Evolutionary conservation across 1,284 basidiomycete genomes (phyloP).

Genomic region (Phaffia rhodozyma): DNA sequence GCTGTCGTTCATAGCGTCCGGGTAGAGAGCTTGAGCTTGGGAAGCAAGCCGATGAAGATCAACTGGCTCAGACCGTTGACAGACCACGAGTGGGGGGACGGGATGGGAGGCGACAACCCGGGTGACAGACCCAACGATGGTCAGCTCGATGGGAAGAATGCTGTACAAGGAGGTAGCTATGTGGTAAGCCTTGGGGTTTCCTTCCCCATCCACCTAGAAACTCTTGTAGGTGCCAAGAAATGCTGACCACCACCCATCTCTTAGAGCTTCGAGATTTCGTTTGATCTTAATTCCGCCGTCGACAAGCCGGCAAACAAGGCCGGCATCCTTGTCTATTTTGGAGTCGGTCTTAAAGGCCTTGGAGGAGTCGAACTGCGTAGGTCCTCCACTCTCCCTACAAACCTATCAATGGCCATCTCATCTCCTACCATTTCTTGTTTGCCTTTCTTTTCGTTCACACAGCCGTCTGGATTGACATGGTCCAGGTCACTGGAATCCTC

Average conservation of each 20-base stretch:
- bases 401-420: neutral
- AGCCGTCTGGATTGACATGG: constrained; percentile 20
- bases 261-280: constrained; percentile 6
- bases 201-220: too few relatives aligned
- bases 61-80: constrained; percentile 12
- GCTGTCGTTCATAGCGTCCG: constrained; percentile 8
- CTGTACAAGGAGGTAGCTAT: neutral
- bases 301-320: constrained; percentile 4
- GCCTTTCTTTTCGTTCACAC: too few relatives aligned
- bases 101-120: neutral
- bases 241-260: too few relatives aligned
- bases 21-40: constrained; percentile 1
- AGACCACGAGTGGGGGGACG: constrained; percentile 13
- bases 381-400: neutral
- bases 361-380: constrained; percentile 31
- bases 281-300: constrained; percentile 2
- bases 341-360: constrained; percentile 32
- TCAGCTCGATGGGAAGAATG: neutral
- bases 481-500: constrained; percentile 20
- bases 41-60: neutral
- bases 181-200: neutral
- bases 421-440: constrained; percentile 2
- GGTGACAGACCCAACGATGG: neutral
- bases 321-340: constrained; percentile 26
- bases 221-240: too few relatives aligned